Evolutionary conservation across 208 protist species (phyloP).

Genomic region (Crithidia sp.): DNA sequence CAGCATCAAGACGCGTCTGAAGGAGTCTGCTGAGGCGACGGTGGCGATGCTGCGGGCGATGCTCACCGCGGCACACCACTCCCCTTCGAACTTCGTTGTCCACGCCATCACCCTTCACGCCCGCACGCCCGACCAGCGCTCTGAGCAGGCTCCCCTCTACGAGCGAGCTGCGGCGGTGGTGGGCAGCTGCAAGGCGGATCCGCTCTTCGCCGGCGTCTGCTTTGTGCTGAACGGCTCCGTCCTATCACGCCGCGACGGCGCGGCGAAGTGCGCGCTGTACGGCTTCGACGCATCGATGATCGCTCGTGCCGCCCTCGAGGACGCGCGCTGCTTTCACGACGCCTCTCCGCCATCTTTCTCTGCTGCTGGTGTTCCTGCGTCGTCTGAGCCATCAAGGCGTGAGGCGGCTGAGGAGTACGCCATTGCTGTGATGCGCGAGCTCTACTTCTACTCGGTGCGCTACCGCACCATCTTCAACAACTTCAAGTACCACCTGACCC

Average conservation of each 20-base stretch:
- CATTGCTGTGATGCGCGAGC: slow-evolving; percentile 42
- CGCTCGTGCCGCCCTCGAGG: slow-evolving; percentile 95
- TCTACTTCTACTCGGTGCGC: slow-evolving; percentile 59
- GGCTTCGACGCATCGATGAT: slow-evolving; percentile 93
- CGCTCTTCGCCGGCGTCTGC: slow-evolving; percentile 44
- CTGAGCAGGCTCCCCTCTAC: slow-evolving; percentile 65
- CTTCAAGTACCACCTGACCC: slow-evolving; percentile 91
- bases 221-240: slow-evolving; percentile 80
- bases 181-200: slow-evolving; percentile 35
- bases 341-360: not conserved
- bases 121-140: slow-evolving; percentile 62
- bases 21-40: slow-evolving; percentile 50
- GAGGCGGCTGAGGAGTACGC: slow-evolving; percentile 34
- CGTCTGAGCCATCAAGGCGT: not conserved
- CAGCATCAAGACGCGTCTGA: slow-evolving; percentile 86
- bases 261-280: slow-evolving; percentile 48
- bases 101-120: slow-evolving; percentile 91
- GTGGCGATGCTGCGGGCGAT: slow-evolving; percentile 72
- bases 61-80: slow-evolving; percentile 54
- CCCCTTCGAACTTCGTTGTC: slow-evolving; percentile 33
- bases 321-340: slow-evolving; percentile 89
- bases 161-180: slow-evolving; percentile 57
- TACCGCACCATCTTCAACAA: slow-evolving; percentile 78
- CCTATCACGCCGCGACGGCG: slow-evolving; percentile 47
- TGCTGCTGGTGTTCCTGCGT: not conserved